Percentiles rank a stretch among this genome's conserved stretches.
phyloP scores from a whole-genome alignment of 2,329 filamentous ascomycete species.

The Ascochyta pisi region DNA sequence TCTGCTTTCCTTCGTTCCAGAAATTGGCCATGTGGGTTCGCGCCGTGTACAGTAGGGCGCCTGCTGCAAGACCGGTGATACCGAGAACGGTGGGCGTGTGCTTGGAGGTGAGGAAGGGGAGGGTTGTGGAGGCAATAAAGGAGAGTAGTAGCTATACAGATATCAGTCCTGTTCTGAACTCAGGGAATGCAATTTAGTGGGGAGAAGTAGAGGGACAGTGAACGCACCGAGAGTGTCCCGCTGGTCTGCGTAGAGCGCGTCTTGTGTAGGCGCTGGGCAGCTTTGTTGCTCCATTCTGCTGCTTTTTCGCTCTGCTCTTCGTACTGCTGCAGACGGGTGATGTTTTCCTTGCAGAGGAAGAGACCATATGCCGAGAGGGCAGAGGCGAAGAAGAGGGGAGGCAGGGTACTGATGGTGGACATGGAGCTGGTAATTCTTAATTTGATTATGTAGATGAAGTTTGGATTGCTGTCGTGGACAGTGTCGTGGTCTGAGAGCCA shows the following conservation, averaged over 20 bases:
- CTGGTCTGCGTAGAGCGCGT: constrained; percentile 46
- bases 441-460: too few species aligned
- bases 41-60: constrained; percentile 21
- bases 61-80: constrained; percentile 20
- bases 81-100: constrained; percentile 14
- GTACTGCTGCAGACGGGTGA: constrained; percentile 46
- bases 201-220: not conserved
- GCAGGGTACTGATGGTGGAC: constrained; percentile 13
- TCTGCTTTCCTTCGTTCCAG: constrained; percentile 44
- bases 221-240: constrained; percentile 41
- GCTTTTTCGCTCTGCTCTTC: constrained; percentile 46
- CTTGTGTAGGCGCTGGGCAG: constrained; percentile 42
- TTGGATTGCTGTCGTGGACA: not conserved
- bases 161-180: not conserved
- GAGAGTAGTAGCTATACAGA: constrained; percentile 28
- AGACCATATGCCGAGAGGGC: constrained; percentile 40
- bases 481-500: not conserved
- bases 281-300: constrained; percentile 46
- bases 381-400: constrained; percentile 28
- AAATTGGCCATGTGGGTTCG: constrained; percentile 40
- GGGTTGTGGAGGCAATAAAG: constrained; percentile 28
- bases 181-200: not conserved
- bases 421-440: not conserved
- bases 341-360: constrained; percentile 44
- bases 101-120: constrained; percentile 23